A percentile compares a stretch with the other conserved stretches of the same genome.
phyloP scores from a whole-genome alignment of 2,329 filamentous ascomycete species.

The Xylogone sp. region DNA sequence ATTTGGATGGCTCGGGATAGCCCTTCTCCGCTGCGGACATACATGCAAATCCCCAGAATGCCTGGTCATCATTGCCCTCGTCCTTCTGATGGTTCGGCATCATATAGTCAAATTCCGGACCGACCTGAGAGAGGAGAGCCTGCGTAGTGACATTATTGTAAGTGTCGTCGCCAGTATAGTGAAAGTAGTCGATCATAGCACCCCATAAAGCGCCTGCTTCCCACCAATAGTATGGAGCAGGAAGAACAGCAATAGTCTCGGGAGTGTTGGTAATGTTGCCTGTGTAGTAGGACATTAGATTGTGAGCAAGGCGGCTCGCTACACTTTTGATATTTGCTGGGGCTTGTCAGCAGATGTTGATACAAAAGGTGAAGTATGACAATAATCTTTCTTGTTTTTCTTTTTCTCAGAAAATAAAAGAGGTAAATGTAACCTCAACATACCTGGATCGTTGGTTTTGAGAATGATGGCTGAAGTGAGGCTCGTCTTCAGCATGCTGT shows the following conservation, averaged over 20 bases:
- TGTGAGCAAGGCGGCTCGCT: slow-evolving; percentile 56
- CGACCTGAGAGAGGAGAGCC: slow-evolving; percentile 57
- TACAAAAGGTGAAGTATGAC: neutral
- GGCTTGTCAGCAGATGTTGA: neutral
- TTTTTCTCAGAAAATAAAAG: too few species aligned
- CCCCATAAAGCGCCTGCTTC: slow-evolving; percentile 61
- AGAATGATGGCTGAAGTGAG: neutral
- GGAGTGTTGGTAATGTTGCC: slow-evolving; percentile 55
- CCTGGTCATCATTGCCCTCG: slow-evolving; percentile 72
- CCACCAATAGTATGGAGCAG: slow-evolving; percentile 61
- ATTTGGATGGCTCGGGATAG: slow-evolving; percentile 56
- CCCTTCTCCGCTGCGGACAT: slow-evolving; percentile 66
- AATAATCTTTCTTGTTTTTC: neutral
- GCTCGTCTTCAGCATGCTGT: neutral
- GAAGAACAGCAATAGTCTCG: slow-evolving; percentile 58
- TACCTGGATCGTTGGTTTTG: slow-evolving; percentile 1
- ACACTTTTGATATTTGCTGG: slow-evolving; percentile 59
- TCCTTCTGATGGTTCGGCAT: slow-evolving; percentile 50
- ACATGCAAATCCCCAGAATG: slow-evolving; percentile 67
- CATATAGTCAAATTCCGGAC: slow-evolving; percentile 58
- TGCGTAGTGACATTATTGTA: slow-evolving; percentile 59
- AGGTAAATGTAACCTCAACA: neutral
- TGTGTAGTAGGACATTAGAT: slow-evolving; percentile 60
- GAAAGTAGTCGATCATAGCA: slow-evolving; percentile 66
- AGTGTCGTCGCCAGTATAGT: slow-evolving; percentile 58